phyloP scores from a whole-genome alignment of 306 rosid species.

The Ziziphus jujuba region DNA sequence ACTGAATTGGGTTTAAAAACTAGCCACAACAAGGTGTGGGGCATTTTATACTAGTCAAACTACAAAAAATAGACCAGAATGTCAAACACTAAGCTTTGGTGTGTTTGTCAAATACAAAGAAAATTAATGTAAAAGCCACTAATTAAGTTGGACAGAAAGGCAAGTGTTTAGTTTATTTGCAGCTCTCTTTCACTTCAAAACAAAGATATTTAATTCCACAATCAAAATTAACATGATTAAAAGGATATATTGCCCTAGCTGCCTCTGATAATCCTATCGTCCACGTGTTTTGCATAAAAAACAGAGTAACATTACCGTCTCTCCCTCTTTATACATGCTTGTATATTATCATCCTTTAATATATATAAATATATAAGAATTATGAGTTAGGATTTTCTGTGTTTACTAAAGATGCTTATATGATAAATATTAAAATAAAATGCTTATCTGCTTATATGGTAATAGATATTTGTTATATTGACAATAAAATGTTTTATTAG shows the following conservation, averaged over 20 bases:
- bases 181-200: slow-evolving; percentile 33
- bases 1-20: too few relatives aligned
- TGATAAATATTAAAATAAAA: too few relatives aligned
- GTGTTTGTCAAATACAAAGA: not conserved
- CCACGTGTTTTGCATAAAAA: slow-evolving; percentile 43
- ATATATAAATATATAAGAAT: too few relatives aligned
- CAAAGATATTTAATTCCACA: not conserved
- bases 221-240: not conserved
- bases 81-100: too few relatives aligned
- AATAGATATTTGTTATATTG: too few relatives aligned
- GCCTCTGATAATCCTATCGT: slow-evolving; percentile 9
- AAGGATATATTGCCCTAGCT: not conserved
- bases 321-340: not conserved
- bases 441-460: too few relatives aligned
- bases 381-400: too few relatives aligned
- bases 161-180: slow-evolving; percentile 12
- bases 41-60: slow-evolving; percentile 24
- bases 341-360: too few relatives aligned
- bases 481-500: too few relatives aligned
- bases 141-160: slow-evolving; percentile 17
- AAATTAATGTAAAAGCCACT: slow-evolving; percentile 34
- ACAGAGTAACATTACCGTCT: not conserved
- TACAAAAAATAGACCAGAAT: not conserved
- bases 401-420: too few relatives aligned
- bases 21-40: too few relatives aligned